Evolutionary conservation across 805 yeast species (phyloP).

Genomic region (Starmerella potacharoeniae): DNA sequence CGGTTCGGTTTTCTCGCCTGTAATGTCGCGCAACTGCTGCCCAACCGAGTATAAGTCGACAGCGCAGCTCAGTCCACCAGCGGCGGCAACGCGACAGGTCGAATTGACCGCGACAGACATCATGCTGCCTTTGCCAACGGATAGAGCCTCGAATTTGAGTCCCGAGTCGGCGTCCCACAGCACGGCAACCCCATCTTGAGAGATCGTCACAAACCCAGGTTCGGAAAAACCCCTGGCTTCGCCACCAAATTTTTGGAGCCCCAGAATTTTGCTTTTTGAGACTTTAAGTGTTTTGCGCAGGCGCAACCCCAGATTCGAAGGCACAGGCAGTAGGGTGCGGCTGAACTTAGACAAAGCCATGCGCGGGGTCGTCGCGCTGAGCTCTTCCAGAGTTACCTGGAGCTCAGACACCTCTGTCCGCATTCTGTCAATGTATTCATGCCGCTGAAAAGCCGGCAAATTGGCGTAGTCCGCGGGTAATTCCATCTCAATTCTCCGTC

Average conservation of each 20-base stretch:
- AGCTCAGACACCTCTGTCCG: background rate
- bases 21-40: conserved; percentile 5
- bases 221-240: background rate
- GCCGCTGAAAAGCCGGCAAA: background rate
- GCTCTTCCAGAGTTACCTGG: conserved; percentile 1
- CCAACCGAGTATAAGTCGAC: conserved; percentile 19
- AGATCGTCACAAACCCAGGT: conserved; percentile 7
- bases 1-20: background rate
- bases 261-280: background rate
- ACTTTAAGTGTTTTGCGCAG: background rate
- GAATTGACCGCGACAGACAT: conserved; percentile 11
- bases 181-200: conserved; percentile 16
- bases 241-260: background rate
- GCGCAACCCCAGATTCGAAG: background rate
- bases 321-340: background rate
- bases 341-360: background rate
- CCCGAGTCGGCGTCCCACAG: conserved; percentile 18
- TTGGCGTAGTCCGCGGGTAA: background rate
- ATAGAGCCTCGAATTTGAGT: conserved; percentile 16
- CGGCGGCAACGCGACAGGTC: conserved; percentile 15
- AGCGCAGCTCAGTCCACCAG: conserved; percentile 21
- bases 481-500: background rate
- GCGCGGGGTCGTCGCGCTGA: background rate
- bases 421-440: background rate
- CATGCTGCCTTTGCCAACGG: conserved; percentile 14